A percentile compares a stretch with the other conserved stretches of the same genome.
phyloP scores from a whole-genome alignment of 257 asterid species.

The Linaria vulgaris region DNA sequence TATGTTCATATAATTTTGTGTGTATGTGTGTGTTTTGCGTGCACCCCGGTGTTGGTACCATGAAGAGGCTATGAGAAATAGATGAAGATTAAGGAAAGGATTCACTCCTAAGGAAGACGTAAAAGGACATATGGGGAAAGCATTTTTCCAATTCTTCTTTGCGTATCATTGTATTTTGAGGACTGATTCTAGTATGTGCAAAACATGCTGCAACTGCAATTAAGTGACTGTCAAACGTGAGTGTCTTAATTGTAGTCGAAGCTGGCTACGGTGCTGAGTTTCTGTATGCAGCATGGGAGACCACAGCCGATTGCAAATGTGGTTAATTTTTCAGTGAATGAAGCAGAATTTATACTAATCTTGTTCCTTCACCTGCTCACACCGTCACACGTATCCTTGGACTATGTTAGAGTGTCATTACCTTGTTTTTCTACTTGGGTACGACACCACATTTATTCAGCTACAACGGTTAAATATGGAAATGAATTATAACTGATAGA shows the following conservation, averaged over 20 bases:
- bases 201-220: constrained; percentile 24
- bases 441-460: neutral
- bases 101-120: too few species aligned
- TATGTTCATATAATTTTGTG: too few species aligned
- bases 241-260: constrained; percentile 27
- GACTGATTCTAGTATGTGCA: constrained; percentile 27
- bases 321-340: constrained; percentile 12
- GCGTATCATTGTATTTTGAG: too few species aligned
- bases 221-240: constrained; percentile 40
- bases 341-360: constrained; percentile 3
- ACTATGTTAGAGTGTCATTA: neutral
- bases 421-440: neutral
- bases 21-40: too few species aligned
- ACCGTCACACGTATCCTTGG: neutral
- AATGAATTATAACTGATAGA: neutral
- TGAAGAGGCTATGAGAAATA: too few species aligned
- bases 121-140: too few species aligned
- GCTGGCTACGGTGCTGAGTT: constrained; percentile 33
- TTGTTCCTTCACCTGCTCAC: neutral
- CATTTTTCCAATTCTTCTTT: too few species aligned
- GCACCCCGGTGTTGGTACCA: too few species aligned
- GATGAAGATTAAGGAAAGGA: too few species aligned
- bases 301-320: constrained; percentile 19
- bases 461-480: too few species aligned
- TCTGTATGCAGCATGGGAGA: constrained; percentile 18